phyloP scores from a whole-genome alignment of 202 grass and related monocot species.

The Bolboschoenoplectus hybrid region DNA sequence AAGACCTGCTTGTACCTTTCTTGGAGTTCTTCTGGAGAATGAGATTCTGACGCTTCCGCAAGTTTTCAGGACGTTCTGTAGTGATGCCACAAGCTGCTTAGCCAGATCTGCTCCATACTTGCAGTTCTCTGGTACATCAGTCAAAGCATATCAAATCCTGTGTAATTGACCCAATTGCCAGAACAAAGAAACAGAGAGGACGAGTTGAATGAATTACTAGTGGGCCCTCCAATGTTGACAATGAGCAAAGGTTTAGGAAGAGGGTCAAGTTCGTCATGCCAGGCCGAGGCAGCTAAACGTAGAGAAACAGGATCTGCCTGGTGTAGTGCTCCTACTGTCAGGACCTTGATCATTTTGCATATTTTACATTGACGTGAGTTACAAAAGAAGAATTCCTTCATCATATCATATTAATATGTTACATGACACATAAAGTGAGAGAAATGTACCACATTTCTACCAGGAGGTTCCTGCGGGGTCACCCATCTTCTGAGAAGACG shows the following conservation, averaged over 20 bases:
- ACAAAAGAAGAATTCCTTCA: slow-evolving; percentile 8
- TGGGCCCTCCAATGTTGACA: slow-evolving; percentile 78
- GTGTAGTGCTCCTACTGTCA: slow-evolving; percentile 81
- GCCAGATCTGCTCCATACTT: slow-evolving; percentile 82
- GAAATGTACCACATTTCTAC: slow-evolving; percentile 75
- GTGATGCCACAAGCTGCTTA: slow-evolving; percentile 60
- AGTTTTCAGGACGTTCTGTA: slow-evolving; percentile 73
- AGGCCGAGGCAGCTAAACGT: slow-evolving; percentile 69
- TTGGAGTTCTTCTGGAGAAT: slow-evolving; percentile 80
- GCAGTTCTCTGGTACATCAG: slow-evolving; percentile 66
- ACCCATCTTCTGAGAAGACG: slow-evolving; percentile 70
- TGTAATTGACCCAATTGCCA: background rate
- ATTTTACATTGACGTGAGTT: slow-evolving; percentile 20
- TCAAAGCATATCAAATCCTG: slow-evolving; percentile 38
- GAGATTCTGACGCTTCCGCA: slow-evolving; percentile 90
- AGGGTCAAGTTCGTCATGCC: slow-evolving; percentile 90
- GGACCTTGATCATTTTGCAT: slow-evolving; percentile 55
- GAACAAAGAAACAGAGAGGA: slow-evolving; percentile 32
- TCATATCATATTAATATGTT: background rate
- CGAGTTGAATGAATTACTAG: slow-evolving; percentile 50
- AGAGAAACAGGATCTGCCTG: slow-evolving; percentile 80
- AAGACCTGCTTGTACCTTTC: slow-evolving; percentile 54
- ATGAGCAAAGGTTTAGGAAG: slow-evolving; percentile 81
- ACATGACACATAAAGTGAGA: slow-evolving; percentile 13
- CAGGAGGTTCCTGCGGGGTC: slow-evolving; percentile 69